Base-by-base conservation (phyloP, 192 early-diverging fungal genomes). In the Haplosporangium gracile region DNA sequence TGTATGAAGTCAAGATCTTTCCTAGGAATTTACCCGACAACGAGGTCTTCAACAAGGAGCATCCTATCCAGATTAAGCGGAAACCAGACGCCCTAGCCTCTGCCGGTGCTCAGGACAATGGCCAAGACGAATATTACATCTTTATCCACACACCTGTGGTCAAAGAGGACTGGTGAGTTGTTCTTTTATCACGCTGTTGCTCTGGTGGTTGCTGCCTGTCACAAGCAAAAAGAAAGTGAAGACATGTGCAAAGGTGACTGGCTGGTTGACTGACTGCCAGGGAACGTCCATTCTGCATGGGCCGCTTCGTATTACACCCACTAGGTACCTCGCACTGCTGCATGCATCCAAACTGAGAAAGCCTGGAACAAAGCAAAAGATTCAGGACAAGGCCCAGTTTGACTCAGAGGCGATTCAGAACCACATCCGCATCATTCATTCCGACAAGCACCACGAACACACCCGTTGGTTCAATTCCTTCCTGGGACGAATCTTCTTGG, bases 151-250 rank as follows among this genome's bases (percentile, higher is more conserved):
- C 85, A 5, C 91, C 91, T 20, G 88, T 89, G 6, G 95, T 97
- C 77, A 98, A 98, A 88, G 97, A 98, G 85, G 96, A 97, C 82
- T 98, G 97, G 97, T 96, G 94, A 68, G 70, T 77, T 70, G 29
- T 4, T 2, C 29, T 65, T 26, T 40, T 40, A 71, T 40, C 70
- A 71, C 34, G 24, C 7, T 42, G 8, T 29, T 20, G 16, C 72
- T 49, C 42, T 73, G 40, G 26, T 39, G 72, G 40, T 26, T 47
- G 22, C 40, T 11, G 24, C 3, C 9, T 70, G 16, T 70, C 69
- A 42, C 69, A 70, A 39, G 60, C 60, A 65, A 34, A 53, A 13
- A 22, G 40, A 16, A 18, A 5, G 34, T 75, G 32, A 40, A 36
- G 40, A 11, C 42, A 40, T 72, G 40, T 73, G 40, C 45, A 20